Evolutionary conservation across 139 green algal species (phyloP).

Genomic region (Chlamydomonas urium): DNA sequence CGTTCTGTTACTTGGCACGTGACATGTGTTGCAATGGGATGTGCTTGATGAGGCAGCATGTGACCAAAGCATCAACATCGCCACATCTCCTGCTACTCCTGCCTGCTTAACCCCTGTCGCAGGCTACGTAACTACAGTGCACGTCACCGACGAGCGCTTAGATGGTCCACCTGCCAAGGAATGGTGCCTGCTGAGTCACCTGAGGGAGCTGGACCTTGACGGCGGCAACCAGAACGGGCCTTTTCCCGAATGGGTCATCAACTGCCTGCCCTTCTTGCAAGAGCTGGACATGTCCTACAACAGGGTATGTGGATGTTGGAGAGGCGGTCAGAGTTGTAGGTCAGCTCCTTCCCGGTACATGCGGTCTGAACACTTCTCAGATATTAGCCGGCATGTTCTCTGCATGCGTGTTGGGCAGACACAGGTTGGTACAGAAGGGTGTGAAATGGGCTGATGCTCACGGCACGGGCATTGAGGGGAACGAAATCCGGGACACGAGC

Average conservation of each 20-base stretch:
- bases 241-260: conserved; percentile 33
- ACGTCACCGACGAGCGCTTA: conserved; percentile 44
- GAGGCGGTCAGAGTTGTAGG: too few species aligned
- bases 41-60: background rate
- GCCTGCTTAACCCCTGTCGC: background rate
- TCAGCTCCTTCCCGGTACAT: too few species aligned
- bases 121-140: conserved; percentile 33
- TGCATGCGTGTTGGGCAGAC: too few species aligned
- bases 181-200: conserved; percentile 33
- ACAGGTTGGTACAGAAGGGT: too few species aligned
- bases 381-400: too few species aligned
- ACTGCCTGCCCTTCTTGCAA: conserved; percentile 40
- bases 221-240: conserved; percentile 35
- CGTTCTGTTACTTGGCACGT: too few species aligned
- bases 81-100: background rate
- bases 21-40: background rate
- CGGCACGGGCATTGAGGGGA: too few species aligned
- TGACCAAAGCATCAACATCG: background rate
- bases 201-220: conserved; percentile 54
- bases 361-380: too few species aligned
- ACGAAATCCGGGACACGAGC: too few species aligned
- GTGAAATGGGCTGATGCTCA: too few species aligned
- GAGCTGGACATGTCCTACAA: conserved; percentile 58
- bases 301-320: too few species aligned
- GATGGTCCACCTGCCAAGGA: conserved; percentile 36